Percentiles rank a stretch among this genome's conserved stretches.
phyloP scores from a whole-genome alignment of 495 filamentous ascomycete genomes.

The Neurospora sp. region DNA sequence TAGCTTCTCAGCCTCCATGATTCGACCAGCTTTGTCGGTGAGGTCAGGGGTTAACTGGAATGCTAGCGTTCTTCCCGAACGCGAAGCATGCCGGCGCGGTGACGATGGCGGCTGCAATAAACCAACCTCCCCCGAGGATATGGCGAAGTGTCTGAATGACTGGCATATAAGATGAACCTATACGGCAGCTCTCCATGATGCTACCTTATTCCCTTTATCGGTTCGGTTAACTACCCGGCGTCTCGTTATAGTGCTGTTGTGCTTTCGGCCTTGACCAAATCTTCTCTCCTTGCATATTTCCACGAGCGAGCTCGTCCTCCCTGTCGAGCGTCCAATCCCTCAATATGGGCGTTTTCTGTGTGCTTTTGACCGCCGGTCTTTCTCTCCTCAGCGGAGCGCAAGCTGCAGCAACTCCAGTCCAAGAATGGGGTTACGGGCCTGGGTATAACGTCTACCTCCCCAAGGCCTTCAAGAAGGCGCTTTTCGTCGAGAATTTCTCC shows the following conservation, averaged over 20 bases:
- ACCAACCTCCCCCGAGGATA: not conserved
- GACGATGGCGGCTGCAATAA: not conserved
- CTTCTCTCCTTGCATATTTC: not conserved
- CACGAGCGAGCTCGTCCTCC: not conserved
- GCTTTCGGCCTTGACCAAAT: not conserved
- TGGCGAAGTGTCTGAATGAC: not conserved
- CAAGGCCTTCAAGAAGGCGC: not conserved
- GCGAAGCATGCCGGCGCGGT: not conserved
- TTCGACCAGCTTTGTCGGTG: not conserved
- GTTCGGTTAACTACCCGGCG: not conserved
- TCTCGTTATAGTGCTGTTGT: not conserved
- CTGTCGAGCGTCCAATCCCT: not conserved
- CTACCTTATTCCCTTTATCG: not conserved
- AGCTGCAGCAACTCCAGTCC: not conserved
- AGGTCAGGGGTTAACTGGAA: not conserved
- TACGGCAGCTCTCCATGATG: not conserved
- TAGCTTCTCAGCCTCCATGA: not conserved
- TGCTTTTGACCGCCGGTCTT: not conserved
- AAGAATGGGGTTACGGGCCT: not conserved
- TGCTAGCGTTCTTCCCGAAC: not conserved
- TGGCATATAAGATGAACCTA: not conserved
- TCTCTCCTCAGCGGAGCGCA: not conserved
- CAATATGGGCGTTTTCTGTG: not conserved
- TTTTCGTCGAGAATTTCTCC: conserved; percentile 15
- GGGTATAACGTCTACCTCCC: conserved; percentile 1